A percentile compares a stretch with the other conserved stretches of the same genome.
Evolutionary conservation across 495 filamentous ascomycete genomes (phyloP).

Genomic region (Xylaria bambusicola): DNA sequence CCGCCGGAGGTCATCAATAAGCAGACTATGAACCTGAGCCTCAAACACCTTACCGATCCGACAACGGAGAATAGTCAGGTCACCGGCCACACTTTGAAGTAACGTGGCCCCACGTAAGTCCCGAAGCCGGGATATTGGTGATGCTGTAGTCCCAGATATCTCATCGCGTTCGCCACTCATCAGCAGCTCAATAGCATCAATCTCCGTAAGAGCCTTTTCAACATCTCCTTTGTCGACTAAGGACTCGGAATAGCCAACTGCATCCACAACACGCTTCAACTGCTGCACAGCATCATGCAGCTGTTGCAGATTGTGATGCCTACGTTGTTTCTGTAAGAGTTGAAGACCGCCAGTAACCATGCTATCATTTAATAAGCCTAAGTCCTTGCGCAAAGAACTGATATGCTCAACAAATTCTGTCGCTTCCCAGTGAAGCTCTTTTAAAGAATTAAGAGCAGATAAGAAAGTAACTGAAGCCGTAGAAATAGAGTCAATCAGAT

Average conservation of each 20-base stretch:
- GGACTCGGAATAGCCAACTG: constrained; percentile 64
- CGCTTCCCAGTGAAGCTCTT: constrained; percentile 77
- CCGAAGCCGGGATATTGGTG: constrained; percentile 34
- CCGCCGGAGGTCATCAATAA: constrained; percentile 67
- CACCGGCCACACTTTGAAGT: constrained; percentile 66
- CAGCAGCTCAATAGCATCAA: constrained; percentile 66
- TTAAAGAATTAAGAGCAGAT: constrained; percentile 73
- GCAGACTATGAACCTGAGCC: constrained; percentile 66
- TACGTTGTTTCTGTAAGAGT: constrained; percentile 67
- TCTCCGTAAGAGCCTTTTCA: constrained; percentile 65
- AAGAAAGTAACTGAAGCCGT: constrained; percentile 85
- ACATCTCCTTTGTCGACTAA: constrained; percentile 69
- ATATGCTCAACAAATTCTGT: constrained; percentile 78
- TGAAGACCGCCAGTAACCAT: constrained; percentile 83
- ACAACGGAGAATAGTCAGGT: constrained; percentile 62
- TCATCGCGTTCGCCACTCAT: constrained; percentile 59
- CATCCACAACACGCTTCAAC: constrained; percentile 66
- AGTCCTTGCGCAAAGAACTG: constrained; percentile 65
- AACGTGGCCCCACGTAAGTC: constrained; percentile 70
- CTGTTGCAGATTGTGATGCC: constrained; percentile 72
- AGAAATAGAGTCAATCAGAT: constrained; percentile 80
- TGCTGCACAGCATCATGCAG: constrained; percentile 71
- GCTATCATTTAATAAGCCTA: constrained; percentile 68
- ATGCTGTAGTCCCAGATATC: constrained; percentile 23
- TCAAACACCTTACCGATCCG: constrained; percentile 78